phyloP scores from a whole-genome alignment of 2,329 filamentous ascomycete genomes.

The Talaromyces sp. region DNA sequence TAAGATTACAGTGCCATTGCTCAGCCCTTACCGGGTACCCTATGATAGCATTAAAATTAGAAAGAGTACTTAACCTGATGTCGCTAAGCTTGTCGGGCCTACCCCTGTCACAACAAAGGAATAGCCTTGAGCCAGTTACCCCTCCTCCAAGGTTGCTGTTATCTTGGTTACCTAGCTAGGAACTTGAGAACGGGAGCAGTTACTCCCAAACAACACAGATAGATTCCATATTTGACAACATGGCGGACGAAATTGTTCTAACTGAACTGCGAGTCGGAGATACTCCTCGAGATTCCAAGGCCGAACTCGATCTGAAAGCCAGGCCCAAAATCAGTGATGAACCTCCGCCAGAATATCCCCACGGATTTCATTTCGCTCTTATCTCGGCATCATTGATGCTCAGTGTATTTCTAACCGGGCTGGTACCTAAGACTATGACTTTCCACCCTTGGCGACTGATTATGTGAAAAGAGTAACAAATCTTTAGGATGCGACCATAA shows the following conservation, averaged over 20 bases:
- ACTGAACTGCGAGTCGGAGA: neutral
- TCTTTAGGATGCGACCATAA: constrained; percentile 28
- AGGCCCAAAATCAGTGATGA: neutral
- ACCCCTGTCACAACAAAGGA: no score
- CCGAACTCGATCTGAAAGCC: neutral
- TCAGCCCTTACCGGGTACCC: no score
- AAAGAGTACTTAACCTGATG: no score
- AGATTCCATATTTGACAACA: neutral
- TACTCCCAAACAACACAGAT: neutral
- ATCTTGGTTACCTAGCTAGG: no score
- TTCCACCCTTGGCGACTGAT: neutral
- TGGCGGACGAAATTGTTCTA: neutral
- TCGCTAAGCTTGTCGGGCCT: no score
- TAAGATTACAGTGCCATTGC: no score
- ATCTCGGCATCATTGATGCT: neutral
- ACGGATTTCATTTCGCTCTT: neutral
- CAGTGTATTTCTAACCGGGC: neutral
- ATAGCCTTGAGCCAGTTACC: no score
- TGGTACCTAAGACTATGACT: neutral
- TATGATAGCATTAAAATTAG: no score
- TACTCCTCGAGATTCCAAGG: neutral
- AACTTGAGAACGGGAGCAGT: no score
- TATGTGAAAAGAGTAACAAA: neutral
- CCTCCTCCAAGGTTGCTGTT: no score
- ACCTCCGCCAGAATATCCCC: neutral